Evolutionary conservation across 2,329 filamentous ascomycete genomes (phyloP), one percentile per base, ranked within the genome.

Genomic region (Alternaria infectoria): DNA sequence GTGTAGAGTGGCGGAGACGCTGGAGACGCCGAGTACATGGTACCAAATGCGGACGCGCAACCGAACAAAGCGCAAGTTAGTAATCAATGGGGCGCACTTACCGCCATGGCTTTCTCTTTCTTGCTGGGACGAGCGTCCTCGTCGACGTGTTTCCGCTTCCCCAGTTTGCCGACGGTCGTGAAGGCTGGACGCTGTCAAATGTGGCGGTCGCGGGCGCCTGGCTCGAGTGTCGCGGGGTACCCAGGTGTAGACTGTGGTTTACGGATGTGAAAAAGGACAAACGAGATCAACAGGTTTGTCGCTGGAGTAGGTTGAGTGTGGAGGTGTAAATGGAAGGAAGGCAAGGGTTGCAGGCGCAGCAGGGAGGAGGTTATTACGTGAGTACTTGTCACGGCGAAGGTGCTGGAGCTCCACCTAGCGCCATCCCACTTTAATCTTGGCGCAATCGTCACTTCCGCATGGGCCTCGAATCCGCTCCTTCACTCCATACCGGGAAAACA

Each of bases 41-140:
- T 45, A 32, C 51, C 28, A 46, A 19, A 40, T 51, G 59, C 52
- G 25, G 55, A 54, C 65, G 67, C 72, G 70, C 68, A 74, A 30
- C 28, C 45, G 19, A 19, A n/a, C 28, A 21, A 36, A 25, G 21
- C 32, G 13, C 26, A 25, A 15, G 6, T 21, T 44, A 26, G 25
- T 47, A 11, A 51, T 30, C 51, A 40, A 36, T 32, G 26, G 44
- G 55, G 45, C 55, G 57, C n/a, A 78, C 79, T 72, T 72, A 81
- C 79, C 65, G 79, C 72, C 80, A 81, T 81, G 65, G 62, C 70
- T 77, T 80, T 81, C 71, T 81, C 71, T 78, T 79, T 81, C 72
- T 81, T 81, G 54, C 69, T 62, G 61, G 79, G 79, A 72, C 76
- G 74, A 72, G 72, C 71, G 78, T 79, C 78, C 75, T 78, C 75